Evolutionary conservation across 805 yeast genomes (phyloP), one percentile per base, ranked within the genome.

Genomic region (Cyberlindnera xishuangbannaensis): DNA sequence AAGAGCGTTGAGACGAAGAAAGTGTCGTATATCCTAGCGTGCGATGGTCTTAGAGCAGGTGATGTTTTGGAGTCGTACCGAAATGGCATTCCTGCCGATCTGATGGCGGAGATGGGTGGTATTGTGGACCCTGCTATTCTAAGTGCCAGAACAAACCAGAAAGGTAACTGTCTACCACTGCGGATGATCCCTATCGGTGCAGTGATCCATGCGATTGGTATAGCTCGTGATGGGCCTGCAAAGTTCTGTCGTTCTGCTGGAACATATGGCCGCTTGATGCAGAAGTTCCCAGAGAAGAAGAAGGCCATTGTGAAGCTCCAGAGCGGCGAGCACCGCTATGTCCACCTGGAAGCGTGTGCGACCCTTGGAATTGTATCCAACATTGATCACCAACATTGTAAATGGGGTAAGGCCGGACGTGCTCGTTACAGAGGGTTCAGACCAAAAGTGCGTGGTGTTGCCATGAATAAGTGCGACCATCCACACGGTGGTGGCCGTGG

Each of bases 401-500:
- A 83, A 39, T 74, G 86, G 65, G 98, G 98, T 71, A 92, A 92
- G 61, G 98, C 98, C 16, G 98, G 98, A 53, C 77, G 97, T 62
- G 70, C 81, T 33, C 80, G 98, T 59, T 81, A 87, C 70, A 67
- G 83, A 56, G 98, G 97, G 44, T 79, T 82, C 53, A 78, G 97
- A 62, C 98, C 98, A 23, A 76, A 80, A 32, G 97, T 88, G 25
- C 82, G 98, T 69, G 98, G 98, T 74, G 84, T 86, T 50, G 97
- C 98, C 31, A 86, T 85, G 95, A 92, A 92, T 65, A 92, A 92
- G 44, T 76, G 79, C 57, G 97, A 92, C 62, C 98, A 92, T 68
- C 98, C 98, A 45, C 88, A 86, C 55, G 98, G 98, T 71, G 98
- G 98, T 80, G 98, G 98, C 66, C 80, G 98, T 73, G 98, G 98